These are phyloP conservation scores for Verticillium nonalfalfae DNA, from an alignment of 2,329 filamentous ascomycete genomes.

Conservation along the genomic window DNA sequence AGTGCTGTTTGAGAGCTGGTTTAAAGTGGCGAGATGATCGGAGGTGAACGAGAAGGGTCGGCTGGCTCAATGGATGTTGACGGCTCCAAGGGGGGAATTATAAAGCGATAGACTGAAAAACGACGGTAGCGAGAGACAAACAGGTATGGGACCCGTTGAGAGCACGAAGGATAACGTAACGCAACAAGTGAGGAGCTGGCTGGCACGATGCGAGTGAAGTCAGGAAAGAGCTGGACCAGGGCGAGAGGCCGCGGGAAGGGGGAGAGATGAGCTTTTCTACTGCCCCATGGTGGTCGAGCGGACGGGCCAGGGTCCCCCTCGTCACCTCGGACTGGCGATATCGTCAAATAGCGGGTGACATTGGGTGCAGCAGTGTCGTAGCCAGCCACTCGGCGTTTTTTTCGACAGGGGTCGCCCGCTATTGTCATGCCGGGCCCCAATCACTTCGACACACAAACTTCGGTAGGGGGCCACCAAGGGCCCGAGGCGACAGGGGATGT, in stretches of 20 bases:
- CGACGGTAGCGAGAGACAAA: conserved; percentile 6
- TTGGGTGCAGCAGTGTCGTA: conserved; percentile 10
- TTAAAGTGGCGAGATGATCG: not conserved
- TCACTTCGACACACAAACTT: conserved; percentile 4
- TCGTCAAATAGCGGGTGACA: not conserved
- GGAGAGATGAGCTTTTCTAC: not conserved
- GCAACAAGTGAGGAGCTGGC: not conserved
- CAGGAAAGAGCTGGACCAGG: not conserved
- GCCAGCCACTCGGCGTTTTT: conserved; percentile 14
- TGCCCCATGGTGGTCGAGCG: conserved; percentile 2
- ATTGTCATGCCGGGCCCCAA: conserved; percentile 4
- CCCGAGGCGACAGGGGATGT: not conserved
- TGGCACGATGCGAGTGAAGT: not conserved
- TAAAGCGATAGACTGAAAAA: not conserved
- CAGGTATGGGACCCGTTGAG: not conserved
- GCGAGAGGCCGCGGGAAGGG: not conserved
- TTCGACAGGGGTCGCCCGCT: conserved; percentile 3
- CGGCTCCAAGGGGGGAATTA: not conserved
- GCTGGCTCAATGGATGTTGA: not conserved
- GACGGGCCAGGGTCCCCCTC: not conserved
- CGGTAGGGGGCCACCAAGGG: not conserved
- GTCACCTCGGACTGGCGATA: not conserved
- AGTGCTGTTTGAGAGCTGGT: not conserved
- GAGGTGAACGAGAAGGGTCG: not conserved
- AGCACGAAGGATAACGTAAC: not conserved